Base-by-base conservation (phyloP, 768 basidiomycete species). In the Lyophyllum shimeji region DNA sequence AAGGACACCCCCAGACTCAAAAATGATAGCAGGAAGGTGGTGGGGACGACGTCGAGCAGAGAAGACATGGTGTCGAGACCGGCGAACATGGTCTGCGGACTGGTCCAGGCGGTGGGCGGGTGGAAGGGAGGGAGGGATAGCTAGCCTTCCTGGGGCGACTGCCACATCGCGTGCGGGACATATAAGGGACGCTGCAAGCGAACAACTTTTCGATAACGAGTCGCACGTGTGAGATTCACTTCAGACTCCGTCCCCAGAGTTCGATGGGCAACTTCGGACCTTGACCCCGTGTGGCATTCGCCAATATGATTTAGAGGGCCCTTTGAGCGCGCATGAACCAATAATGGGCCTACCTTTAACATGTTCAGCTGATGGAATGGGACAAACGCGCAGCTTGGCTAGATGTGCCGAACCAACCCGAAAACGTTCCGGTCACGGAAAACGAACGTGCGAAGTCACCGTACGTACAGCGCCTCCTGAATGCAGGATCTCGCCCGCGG, bases 1-100 rank as follows among this genome's bases (percentile, higher is more conserved):
- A 76, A 80, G 0, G 65, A 52, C 15, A 56, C 29, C 24, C 55
- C 46, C 17, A 71, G 51, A 31, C 50, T 59, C 12, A 65, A 1
- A 29, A 65, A 63, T 18, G 63, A 67, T 18, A 63, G 56, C 31
- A 53, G 24, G 23, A 63, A 58, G 17, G 60, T 42, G 12, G 49
- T 48, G 8, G 51, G 50, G 23, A 46, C 8, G 34, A 27, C n/a
- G 29, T 34, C 43, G 33, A 40, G 12, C 17, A 54, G 9, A 11
- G 37, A 24, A 11, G n/a, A 15, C 20, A 27, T 46, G 1, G 18
- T 39, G n/a, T 20, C 8, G 53, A 33, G 3, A 46, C 13, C 15
- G 37, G 44, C 3, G 34, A 46, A 39, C 31, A 53, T 53, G 34
- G 43, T 45, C 52, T 27, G 45, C 12, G 44, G 43, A 42, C 15